These are phyloP conservation scores for Leccinum variicolor DNA, from an alignment of 768 basidiomycete species.

Conservation along the genomic window DNA sequence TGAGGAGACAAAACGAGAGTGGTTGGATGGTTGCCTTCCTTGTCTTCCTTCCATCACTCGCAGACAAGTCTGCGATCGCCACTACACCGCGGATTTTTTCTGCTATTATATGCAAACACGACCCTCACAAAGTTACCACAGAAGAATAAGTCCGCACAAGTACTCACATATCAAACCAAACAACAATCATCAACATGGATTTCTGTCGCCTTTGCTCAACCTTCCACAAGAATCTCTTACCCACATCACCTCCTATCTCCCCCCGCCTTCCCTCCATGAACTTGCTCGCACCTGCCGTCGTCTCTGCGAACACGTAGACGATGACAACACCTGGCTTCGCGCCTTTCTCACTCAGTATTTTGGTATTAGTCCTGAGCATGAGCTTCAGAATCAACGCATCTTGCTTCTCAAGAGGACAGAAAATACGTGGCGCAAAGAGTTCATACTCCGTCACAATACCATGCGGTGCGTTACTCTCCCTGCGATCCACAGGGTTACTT, in stretches of 20 bases:
- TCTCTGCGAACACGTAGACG: conserved; percentile 63
- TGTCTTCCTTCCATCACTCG: conserved; percentile 11
- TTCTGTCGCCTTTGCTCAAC: conserved; percentile 41
- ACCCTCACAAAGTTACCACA: conserved; percentile 39
- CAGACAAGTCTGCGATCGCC: conserved; percentile 26
- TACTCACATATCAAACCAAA: conserved; percentile 16
- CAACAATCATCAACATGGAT: conserved; percentile 49
- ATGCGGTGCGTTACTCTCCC: conserved; percentile 41
- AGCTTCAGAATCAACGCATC: conserved; percentile 42
- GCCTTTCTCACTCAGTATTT: conserved; percentile 71
- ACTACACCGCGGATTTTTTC: conserved; percentile 7
- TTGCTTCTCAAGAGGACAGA: conserved; percentile 56
- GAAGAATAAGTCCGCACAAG: conserved; percentile 34
- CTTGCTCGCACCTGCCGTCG: conserved; percentile 51
- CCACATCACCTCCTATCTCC: conserved; percentile 70
- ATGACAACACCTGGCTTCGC: conserved; percentile 77
- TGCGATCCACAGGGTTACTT: neutral
- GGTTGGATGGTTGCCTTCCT: neutral
- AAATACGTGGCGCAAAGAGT: conserved; percentile 68
- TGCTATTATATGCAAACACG: conserved; percentile 68
- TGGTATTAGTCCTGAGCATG: conserved; percentile 61
- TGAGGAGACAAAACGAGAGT: neutral
- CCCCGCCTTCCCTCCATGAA: conserved; percentile 56
- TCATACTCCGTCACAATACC: conserved; percentile 52
- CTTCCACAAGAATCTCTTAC: conserved; percentile 72